Evolutionary conservation across 306 rosid species (phyloP), one percentile per base, ranked within the genome.

Genomic region (Alnus rubra): DNA sequence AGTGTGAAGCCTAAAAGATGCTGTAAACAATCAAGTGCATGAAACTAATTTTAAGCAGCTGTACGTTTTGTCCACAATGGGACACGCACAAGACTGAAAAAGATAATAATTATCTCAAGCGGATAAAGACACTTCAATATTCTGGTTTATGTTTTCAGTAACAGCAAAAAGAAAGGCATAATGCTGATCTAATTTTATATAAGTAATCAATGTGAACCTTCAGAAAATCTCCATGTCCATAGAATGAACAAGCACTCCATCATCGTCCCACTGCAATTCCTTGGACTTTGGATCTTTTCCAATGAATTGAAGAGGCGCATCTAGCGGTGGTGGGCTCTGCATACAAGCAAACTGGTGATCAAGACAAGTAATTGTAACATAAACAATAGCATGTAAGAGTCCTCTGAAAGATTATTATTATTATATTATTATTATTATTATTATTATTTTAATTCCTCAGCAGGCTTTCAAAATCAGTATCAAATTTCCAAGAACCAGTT

Each of bases 281-380:
- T 95, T 95, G 45, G 90, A 77, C 11, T 18, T 54, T 48, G 86
- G 80, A 82, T 84, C 96, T 72, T 89, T 90, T 23, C 75, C 88
- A 72, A 85, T 79, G 74, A 91, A 80, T 33, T 77, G 52, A 69
- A 90, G 93, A 76, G 97, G 98, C 45, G 42, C 86, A 15, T 91
- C 97, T 75, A 95, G 78, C 2, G 88, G 86, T 0, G 99, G 99
- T 35, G 98, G 94, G 77, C 78, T 89, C 99, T 95, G 88, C 96
- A 85, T 1, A 74, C 55, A 78, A 72, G 23, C 51, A 74, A 53
- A 72, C 54, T 73, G 30, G 74, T 42, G 44, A 69, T 74, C 74
- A 76, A 72, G 50, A 68, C 19, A 60, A 50, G 64, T 37, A 45
- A 74, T 15, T 74, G 59, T 67, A 69, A 44, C 4, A 60, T 67